Conservation (phyloP, 2,329 filamentous ascomycete genomes). For the Claviceps pusilla region DNA sequence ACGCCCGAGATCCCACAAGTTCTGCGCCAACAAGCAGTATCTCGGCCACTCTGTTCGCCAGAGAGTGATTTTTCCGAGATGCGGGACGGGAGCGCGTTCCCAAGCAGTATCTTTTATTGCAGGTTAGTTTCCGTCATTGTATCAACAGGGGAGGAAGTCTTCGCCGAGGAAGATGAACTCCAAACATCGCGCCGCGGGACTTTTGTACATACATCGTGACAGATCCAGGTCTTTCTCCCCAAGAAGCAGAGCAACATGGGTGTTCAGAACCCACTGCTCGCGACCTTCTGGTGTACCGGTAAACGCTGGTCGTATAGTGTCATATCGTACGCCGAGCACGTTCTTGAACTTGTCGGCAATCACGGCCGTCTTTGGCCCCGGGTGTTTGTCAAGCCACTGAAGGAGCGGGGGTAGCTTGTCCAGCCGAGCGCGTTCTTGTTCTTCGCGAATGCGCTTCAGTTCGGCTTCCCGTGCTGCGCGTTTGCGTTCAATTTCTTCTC, state of each 20-base stretch:
- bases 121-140: background rate
- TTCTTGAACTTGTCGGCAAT: constrained; percentile 39
- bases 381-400: constrained; percentile 41
- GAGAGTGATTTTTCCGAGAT: constrained; percentile 40
- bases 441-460: constrained; percentile 33
- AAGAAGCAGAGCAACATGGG: constrained; percentile 46
- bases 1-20: constrained; percentile 36
- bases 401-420: constrained; percentile 44
- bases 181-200: too few relatives aligned
- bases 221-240: constrained; percentile 49
- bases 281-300: constrained; percentile 41
- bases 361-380: constrained; percentile 34
- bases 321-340: constrained; percentile 47
- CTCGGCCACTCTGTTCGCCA: constrained; percentile 43
- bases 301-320: constrained; percentile 41
- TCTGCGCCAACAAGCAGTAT: constrained; percentile 37
- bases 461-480: constrained; percentile 37
- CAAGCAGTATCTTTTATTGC: constrained; percentile 38
- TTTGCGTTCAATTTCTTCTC: constrained; percentile 33
- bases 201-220: constrained; percentile 34
- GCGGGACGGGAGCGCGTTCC: constrained; percentile 38
- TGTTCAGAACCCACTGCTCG: constrained; percentile 52
- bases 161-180: too few relatives aligned
- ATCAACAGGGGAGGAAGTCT: background rate
- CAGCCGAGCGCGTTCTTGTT: constrained; percentile 39